phyloP scores from a whole-genome alignment of 2,329 filamentous ascomycete species.

The Thyridium curvatum region DNA sequence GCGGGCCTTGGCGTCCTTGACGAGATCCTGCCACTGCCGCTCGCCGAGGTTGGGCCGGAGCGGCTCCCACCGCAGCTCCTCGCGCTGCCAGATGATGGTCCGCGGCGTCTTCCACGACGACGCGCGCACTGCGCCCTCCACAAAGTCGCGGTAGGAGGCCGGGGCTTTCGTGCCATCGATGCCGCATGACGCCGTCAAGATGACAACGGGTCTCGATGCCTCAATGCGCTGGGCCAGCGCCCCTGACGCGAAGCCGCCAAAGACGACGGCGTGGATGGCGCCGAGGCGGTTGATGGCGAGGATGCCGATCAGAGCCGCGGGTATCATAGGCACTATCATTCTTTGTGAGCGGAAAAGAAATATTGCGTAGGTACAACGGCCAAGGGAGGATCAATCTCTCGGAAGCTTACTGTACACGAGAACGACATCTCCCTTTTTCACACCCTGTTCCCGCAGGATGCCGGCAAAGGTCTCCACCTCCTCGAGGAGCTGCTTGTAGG shows the following conservation, averaged over 20 bases:
- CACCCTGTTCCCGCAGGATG: constrained; percentile 74
- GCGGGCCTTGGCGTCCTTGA: constrained; percentile 62
- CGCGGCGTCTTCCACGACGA: constrained; percentile 66
- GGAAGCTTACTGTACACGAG: constrained; percentile 72
- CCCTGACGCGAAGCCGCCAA: constrained; percentile 79
- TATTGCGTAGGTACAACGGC: too few relatives aligned
- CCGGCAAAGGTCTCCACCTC: constrained; percentile 81
- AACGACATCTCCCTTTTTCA: constrained; percentile 78
- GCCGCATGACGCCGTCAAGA: constrained; percentile 87
- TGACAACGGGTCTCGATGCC: constrained; percentile 64
- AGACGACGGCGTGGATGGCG: constrained; percentile 84
- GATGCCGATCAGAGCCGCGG: constrained; percentile 78
- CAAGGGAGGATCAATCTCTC: constrained; percentile 5
- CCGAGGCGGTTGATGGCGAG: constrained; percentile 76
- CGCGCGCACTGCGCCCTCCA: constrained; percentile 64
- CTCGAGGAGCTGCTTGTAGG: constrained; percentile 67
- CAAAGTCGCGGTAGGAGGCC: constrained; percentile 68
- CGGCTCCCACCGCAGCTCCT: constrained; percentile 67
- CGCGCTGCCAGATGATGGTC: constrained; percentile 78
- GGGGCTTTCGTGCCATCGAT: constrained; percentile 82
- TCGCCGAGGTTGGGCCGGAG: constrained; percentile 63
- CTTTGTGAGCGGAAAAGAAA: too few relatives aligned
- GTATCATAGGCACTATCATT: constrained; percentile 88
- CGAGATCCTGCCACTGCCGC: constrained; percentile 71
- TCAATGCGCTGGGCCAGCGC: constrained; percentile 87